Percentiles rank a stretch among this genome's conserved stretches.
Conservation (phyloP, 2,329 filamentous ascomycete genomes). For the Coniochaeta ligniaria region DNA sequence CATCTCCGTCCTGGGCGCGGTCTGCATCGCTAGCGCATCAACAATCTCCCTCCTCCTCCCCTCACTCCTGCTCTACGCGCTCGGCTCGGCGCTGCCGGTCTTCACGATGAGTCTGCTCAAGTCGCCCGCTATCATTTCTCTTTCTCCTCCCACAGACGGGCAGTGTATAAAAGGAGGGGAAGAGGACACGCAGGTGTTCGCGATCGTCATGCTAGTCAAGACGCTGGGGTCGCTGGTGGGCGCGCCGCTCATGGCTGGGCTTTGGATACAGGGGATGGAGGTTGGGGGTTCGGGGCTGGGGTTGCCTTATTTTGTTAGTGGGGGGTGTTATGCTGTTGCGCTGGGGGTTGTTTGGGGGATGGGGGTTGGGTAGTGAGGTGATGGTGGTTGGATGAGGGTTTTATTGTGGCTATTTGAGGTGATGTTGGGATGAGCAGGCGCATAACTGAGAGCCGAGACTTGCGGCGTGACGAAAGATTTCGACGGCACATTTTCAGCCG, state of each 20-base stretch:
- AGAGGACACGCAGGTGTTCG: constrained; percentile 31
- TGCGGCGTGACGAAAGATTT: no score
- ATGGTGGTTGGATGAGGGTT: background rate
- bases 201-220: constrained; percentile 44
- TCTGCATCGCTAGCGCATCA: constrained; percentile 31
- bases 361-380: background rate
- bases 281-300: constrained; percentile 27
- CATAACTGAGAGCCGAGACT: no score
- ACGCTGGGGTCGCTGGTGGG: constrained; percentile 39
- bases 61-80: constrained; percentile 35
- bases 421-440: background rate
- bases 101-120: constrained; percentile 42
- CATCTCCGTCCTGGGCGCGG: constrained; percentile 32
- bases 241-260: constrained; percentile 35
- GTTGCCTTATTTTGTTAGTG: constrained; percentile 31
- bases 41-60: constrained; percentile 32
- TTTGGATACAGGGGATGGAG: constrained; percentile 38
- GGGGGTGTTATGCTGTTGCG: constrained; percentile 27
- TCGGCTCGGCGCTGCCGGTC: constrained; percentile 40
- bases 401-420: background rate
- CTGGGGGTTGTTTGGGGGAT: constrained; percentile 12
- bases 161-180: background rate
- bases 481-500: no score
- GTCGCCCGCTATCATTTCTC: no score
- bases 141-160: background rate